A percentile compares a stretch with the other conserved stretches of the same genome.
These are phyloP conservation scores for Mucor circinelloides DNA, from an alignment of 371 early-diverging fungal genomes.

Conservation along the genomic window DNA sequence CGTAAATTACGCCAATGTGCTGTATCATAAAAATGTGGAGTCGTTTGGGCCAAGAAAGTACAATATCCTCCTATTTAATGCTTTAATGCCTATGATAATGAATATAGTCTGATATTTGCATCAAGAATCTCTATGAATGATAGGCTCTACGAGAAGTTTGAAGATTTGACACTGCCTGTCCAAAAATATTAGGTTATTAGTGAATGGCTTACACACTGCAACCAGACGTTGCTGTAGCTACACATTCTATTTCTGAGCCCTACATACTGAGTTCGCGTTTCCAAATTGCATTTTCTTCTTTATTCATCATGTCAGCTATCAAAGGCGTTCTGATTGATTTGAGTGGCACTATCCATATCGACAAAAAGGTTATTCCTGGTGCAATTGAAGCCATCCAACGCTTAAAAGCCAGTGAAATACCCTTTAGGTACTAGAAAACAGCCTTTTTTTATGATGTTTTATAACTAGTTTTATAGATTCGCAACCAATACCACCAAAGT, in stretches of 20 bases:
- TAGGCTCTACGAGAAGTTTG: too few relatives aligned
- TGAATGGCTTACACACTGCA: too few relatives aligned
- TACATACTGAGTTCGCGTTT: not conserved
- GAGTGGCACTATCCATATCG: conserved; percentile 82
- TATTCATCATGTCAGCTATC: conserved; percentile 16
- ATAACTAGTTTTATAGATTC: conserved; percentile 42
- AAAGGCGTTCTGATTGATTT: conserved; percentile 77
- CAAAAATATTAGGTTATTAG: too few relatives aligned
- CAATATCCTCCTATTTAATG: too few relatives aligned
- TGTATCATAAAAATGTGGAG: too few relatives aligned
- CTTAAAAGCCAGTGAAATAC: conserved; percentile 62
- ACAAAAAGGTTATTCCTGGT: conserved; percentile 66
- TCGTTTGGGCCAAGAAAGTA: too few relatives aligned
- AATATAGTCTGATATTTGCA: too few relatives aligned
- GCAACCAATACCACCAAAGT: conserved; percentile 88
- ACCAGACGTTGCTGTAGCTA: not conserved
- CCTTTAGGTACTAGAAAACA: conserved; percentile 38
- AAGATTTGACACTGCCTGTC: too few relatives aligned
- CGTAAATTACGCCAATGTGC: too few relatives aligned
- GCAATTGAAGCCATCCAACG: conserved; percentile 69
- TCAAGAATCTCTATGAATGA: too few relatives aligned
- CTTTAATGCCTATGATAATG: too few relatives aligned
- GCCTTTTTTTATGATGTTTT: too few relatives aligned
- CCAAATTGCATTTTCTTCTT: not conserved
- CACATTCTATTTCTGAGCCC: not conserved